A percentile compares a stretch with the other conserved stretches of the same genome.
Conservation (phyloP, 805 yeast species). For the Yamadazyma nakazawae region DNA sequence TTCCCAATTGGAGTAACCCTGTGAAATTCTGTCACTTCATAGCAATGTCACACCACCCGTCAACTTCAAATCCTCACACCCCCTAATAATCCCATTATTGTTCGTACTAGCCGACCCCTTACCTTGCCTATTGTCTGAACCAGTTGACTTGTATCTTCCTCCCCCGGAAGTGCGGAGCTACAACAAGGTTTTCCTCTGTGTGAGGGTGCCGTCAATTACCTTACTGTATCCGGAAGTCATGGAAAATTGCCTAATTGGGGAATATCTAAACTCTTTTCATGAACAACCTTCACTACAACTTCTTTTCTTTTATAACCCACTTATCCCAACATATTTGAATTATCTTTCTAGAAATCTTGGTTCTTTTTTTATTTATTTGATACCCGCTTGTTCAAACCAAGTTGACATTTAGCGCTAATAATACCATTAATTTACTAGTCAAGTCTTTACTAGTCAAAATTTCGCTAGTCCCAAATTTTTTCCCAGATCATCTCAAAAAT, state of each 20-base stretch:
- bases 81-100: neutral
- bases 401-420: neutral
- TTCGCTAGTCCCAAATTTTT: no score
- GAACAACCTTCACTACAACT: neutral
- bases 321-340: neutral
- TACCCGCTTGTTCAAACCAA: no score
- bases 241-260: constrained; percentile 10
- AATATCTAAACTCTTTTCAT: constrained; percentile 4
- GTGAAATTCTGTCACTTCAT: no score
- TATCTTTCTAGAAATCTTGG: no score
- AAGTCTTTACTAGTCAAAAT: no score
- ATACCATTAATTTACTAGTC: no score
- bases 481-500: neutral
- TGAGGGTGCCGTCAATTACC: neutral
- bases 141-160: neutral
- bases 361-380: neutral
- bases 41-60: no score
- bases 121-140: neutral
- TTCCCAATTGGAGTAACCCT: no score
- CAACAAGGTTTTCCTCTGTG: no score
- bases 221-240: constrained; percentile 1
- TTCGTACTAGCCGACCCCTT: neutral
- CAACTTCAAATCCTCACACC: neutral
- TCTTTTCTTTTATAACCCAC: constrained; percentile 1
- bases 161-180: neutral